phyloP scores from a whole-genome alignment of 768 basidiomycete genomes.

The Lactarius pseudohatsudake region DNA sequence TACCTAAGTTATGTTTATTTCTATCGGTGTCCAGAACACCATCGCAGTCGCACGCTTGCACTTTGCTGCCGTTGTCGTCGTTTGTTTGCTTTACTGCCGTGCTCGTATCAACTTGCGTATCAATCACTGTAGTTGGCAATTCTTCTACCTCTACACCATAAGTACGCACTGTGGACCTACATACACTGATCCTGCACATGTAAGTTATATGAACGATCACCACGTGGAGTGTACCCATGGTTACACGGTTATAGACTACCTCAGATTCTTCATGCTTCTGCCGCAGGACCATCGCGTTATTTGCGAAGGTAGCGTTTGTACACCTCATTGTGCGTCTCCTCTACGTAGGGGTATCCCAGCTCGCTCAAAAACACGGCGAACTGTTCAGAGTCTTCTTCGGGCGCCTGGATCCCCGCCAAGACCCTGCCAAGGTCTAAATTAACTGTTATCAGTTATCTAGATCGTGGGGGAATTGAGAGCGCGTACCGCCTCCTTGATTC shows the following conservation, averaged over 20 bases:
- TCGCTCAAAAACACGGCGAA: slow-evolving; percentile 76
- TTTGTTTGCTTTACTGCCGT: not conserved
- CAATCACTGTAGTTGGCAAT: not conserved
- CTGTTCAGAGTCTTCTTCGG: slow-evolving; percentile 57
- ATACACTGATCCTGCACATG: not conserved
- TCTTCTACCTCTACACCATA: not conserved
- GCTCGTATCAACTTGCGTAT: too few species aligned
- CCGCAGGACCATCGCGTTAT: slow-evolving; percentile 30
- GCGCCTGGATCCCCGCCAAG: slow-evolving; percentile 91
- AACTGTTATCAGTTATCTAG: not conserved
- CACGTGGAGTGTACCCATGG: not conserved
- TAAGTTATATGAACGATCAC: not conserved
- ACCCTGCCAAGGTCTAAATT: slow-evolving; percentile 84
- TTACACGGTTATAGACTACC: not conserved
- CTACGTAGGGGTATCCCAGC: slow-evolving; percentile 85
- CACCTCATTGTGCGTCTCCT: slow-evolving; percentile 88
- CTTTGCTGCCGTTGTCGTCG: not conserved
- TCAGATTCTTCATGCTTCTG: not conserved
- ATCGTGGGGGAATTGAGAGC: not conserved
- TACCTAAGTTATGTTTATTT: not conserved
- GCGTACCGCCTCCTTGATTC: slow-evolving; percentile 92
- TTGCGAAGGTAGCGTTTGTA: slow-evolving; percentile 70
- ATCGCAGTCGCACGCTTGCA: too few species aligned
- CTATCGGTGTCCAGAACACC: not conserved
- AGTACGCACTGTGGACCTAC: not conserved